Base-by-base conservation (phyloP, 2,329 filamentous ascomycete species). In the Xylariaceae sp. region DNA sequence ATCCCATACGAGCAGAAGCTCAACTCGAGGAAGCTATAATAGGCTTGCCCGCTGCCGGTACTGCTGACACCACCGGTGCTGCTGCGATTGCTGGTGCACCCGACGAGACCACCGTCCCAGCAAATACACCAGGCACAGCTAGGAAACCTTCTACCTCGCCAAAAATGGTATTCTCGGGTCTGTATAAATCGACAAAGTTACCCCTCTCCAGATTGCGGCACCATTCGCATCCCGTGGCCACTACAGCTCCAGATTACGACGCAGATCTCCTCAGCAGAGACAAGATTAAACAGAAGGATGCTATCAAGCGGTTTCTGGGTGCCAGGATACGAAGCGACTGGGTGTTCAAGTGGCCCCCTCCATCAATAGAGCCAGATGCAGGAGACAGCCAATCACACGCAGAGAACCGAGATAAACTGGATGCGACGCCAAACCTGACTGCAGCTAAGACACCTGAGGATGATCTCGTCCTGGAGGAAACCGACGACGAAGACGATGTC, bases 221-320 rank as follows among this genome's bases (percentile, higher is more conserved):
- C 60, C 68, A 65, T 63, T 70, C 64, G 59, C 70, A 58, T 57
- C 65, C 52, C 50, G 66, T 58, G 69, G 66, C 52, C 50, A 56
- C 59, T 44, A 59, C n/a, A n/a, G n/a, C 61, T 45, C 62, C 73
- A 43, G 76, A 85, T 64, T 82, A 85, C 64, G 81, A 87, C 58
- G 78, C 82, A 19, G 85, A 88, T 66, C 76, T 88, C 5, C 71
- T 85, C 48, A 86, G 82, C 68, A 81, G 77, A 65, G 85, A 88
- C 68, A 87, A 87, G 69, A 59, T 71, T 21, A 85, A 81, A 72
- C 83, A 86, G 63, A 88, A 87, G 67, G 82, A 85, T 41, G 85
- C 85, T 12, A 80, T 88, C 37, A 82, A 77, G 65, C 79, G 75
- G 48, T 82, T 81, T 62, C 72, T 89, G 1, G 71, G 74, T 2